These are phyloP conservation scores for Trifolium fragiferum DNA, from an alignment of 306 rosid species.

Conservation along the genomic window DNA sequence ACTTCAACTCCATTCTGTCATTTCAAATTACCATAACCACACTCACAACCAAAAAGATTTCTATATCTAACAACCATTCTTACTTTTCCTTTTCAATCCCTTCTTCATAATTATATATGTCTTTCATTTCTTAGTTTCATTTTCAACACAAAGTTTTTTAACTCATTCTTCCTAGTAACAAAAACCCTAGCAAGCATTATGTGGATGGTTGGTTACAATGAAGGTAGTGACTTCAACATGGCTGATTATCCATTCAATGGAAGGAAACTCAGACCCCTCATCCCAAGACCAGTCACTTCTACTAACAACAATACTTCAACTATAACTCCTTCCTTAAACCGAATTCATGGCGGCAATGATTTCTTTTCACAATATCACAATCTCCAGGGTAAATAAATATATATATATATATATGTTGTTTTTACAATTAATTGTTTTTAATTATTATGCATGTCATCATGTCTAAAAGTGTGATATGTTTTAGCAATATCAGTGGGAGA, in stretches of 20 bases:
- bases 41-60: constrained; percentile 22
- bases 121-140: constrained; percentile 4
- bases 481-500: constrained; percentile 45
- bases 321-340: constrained; percentile 51
- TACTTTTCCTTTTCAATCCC: constrained; percentile 32
- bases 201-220: constrained; percentile 91
- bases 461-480: background rate
- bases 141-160: background rate
- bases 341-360: constrained; percentile 49
- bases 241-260: constrained; percentile 61
- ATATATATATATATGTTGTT: no score
- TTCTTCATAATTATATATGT: no score
- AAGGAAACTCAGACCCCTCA: constrained; percentile 78
- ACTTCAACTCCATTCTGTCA: constrained; percentile 37
- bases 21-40: constrained; percentile 35
- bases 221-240: constrained; percentile 64
- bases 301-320: constrained; percentile 51
- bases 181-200: constrained; percentile 48
- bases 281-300: constrained; percentile 66
- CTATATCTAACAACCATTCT: constrained; percentile 15
- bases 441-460: no score
- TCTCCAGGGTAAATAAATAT: constrained; percentile 32
- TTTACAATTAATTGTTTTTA: no score
- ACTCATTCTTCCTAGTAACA: constrained; percentile 1
- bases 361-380: constrained; percentile 71